Evolutionary conservation across 2,329 filamentous ascomycete species (phyloP), one percentile per base, ranked within the genome.

Genomic region (Nigrospora oryzae): DNA sequence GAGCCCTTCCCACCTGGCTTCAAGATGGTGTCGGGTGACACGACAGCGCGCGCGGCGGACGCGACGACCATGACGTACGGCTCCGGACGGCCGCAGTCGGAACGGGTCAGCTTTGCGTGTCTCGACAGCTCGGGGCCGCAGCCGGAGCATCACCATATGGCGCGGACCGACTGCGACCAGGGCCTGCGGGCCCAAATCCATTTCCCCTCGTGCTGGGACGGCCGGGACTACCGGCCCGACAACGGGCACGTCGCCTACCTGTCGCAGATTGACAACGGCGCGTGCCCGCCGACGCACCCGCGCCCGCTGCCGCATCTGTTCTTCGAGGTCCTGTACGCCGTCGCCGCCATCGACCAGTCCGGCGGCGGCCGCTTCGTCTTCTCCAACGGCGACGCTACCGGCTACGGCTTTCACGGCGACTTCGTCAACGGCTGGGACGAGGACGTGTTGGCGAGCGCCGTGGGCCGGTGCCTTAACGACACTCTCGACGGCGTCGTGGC

Each of bases 121-220:
- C 23, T 28, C 23, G 23, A 28, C 23, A 28, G 23, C 10, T 28
- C 23, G 23, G 23, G 23, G 23, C 23, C 23, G 23, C 23, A 7
- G 4, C 23, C 23, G 23, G 23, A 28, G 23, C 23, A 28, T 2
- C 5, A 28, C 23, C 23, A 28, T 7, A 28, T 28, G 23, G 23
- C 23, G 23, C 23, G 23, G 23, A 28, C 23, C 23, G 23, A 28
- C 23, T 28, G 23, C 23, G 23, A 28, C 23, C 23, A 28, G 23
- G 23, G 23, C 8, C 23, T 28, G 5, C 23, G 23, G 10, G 23
- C 23, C 7, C 23, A 83, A 57, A 62, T 83, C 30, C 74, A 76
- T 57, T 82, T 83, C 61, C 79, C 77, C 5, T 78, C 74, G 10
- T 83, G 79, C 63, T 81, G 79, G 72, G 76, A 80, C 50, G 79